Percentiles rank a stretch among this genome's conserved stretches.
Evolutionary conservation across 805 yeast genomes (phyloP).

Genomic region (Candida ulmi): DNA sequence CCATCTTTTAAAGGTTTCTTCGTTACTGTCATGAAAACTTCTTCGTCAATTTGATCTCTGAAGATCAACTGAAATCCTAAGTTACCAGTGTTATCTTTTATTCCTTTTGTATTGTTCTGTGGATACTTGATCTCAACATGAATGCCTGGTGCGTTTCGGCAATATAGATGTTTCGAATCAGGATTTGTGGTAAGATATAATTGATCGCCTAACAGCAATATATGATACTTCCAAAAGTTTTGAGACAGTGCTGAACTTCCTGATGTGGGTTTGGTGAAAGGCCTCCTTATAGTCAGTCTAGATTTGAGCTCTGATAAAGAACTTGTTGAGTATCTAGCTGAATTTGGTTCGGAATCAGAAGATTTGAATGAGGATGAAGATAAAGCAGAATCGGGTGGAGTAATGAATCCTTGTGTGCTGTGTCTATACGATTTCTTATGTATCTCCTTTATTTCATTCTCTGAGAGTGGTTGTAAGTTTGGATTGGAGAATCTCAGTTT

Average conservation of each 20-base stretch:
- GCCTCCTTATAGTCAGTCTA: slow-evolving; percentile 2
- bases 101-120: not conserved
- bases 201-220: slow-evolving; percentile 47
- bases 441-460: slow-evolving; percentile 4
- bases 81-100: slow-evolving; percentile 10
- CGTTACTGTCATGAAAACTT: slow-evolving; percentile 13
- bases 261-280: not conserved
- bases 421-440: not conserved
- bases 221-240: slow-evolving; percentile 47
- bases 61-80: slow-evolving; percentile 29
- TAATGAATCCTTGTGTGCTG: not conserved
- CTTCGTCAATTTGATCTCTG: slow-evolving; percentile 12
- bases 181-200: slow-evolving; percentile 66
- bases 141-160: slow-evolving; percentile 60
- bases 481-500: slow-evolving; percentile 18
- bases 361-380: not conserved
- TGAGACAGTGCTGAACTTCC: slow-evolving; percentile 3
- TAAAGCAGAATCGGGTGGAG: too few relatives aligned
- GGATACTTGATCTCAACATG: slow-evolving; percentile 37
- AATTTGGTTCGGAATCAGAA: not conserved
- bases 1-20: slow-evolving; percentile 6
- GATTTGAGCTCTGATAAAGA: slow-evolving; percentile 7
- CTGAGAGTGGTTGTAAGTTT: slow-evolving; percentile 18
- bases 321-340: slow-evolving; percentile 9
- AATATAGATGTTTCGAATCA: slow-evolving; percentile 48